Percentiles rank a stretch among this genome's conserved stretches.
These are phyloP conservation scores for Pythium guiyangense DNA, from an alignment of 352 stramenopile genomes.

Conservation along the genomic window DNA sequence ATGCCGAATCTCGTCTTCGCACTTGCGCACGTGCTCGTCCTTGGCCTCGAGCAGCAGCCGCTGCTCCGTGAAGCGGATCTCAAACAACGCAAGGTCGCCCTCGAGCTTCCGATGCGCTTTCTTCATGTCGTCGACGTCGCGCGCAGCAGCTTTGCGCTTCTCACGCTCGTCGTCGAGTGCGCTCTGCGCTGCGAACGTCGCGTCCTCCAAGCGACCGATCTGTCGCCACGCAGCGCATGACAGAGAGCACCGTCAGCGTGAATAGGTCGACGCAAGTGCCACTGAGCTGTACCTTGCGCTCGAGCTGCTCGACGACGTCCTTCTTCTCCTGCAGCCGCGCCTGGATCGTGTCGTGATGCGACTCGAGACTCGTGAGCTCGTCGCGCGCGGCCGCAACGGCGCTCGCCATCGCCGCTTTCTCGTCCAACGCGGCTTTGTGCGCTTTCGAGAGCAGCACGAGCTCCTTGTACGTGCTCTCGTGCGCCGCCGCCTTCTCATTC, in stretches of 20 bases:
- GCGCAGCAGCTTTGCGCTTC: slow-evolving; percentile 30
- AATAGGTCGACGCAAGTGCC: background rate
- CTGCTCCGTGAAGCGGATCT: slow-evolving; percentile 59
- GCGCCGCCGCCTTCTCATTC: slow-evolving; percentile 44
- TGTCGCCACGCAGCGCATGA: slow-evolving; percentile 12
- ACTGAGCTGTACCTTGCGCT: slow-evolving; percentile 43
- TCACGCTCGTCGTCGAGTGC: slow-evolving; percentile 62
- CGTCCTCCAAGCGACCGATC: slow-evolving; percentile 52
- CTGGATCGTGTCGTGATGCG: slow-evolving; percentile 53
- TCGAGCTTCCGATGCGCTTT: slow-evolving; percentile 68
- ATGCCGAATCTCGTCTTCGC: slow-evolving; percentile 62
- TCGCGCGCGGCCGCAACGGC: slow-evolving; percentile 46
- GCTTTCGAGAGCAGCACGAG: slow-evolving; percentile 76
- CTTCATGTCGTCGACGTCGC: slow-evolving; percentile 59
- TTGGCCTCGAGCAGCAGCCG: slow-evolving; percentile 51
- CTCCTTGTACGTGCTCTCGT: slow-evolving; percentile 75
- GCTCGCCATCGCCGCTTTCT: slow-evolving; percentile 46
- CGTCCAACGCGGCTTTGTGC: slow-evolving; percentile 60
- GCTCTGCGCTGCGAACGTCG: slow-evolving; percentile 31
- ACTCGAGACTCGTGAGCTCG: slow-evolving; percentile 47
- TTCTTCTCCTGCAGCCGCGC: slow-evolving; percentile 61
- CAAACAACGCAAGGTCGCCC: slow-evolving; percentile 54
- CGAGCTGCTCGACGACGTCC: slow-evolving; percentile 47
- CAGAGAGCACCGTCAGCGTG: slow-evolving; percentile 1
- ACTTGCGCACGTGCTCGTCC: slow-evolving; percentile 57